Percentiles rank a stretch among this genome's conserved stretches.
phyloP scores from a whole-genome alignment of 2,329 filamentous ascomycete genomes.

The Lachnellula occidentalis region DNA sequence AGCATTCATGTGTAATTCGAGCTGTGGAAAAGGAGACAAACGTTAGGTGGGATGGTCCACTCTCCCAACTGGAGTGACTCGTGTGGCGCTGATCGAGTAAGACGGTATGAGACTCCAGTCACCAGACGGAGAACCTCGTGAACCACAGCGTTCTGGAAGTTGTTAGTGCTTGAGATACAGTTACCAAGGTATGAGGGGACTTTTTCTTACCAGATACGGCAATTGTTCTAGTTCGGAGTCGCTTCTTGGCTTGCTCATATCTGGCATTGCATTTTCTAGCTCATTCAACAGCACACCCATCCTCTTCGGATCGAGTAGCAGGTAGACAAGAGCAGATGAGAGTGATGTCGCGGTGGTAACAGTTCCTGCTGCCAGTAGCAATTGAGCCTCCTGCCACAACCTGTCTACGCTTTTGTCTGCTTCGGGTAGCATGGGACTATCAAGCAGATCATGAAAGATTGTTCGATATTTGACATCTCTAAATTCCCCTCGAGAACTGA shows the following conservation, averaged over 20 bases:
- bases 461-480: slow-evolving; percentile 11
- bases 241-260: slow-evolving; percentile 21
- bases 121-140: slow-evolving; percentile 11
- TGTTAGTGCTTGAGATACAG: neutral
- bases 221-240: slow-evolving; percentile 35
- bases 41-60: slow-evolving; percentile 11
- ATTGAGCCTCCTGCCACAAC: slow-evolving; percentile 36
- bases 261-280: slow-evolving; percentile 23
- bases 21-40: neutral
- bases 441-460: slow-evolving; percentile 25
- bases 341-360: slow-evolving; percentile 35
- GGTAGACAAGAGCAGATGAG: slow-evolving; percentile 26
- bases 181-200: neutral
- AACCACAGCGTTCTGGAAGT: slow-evolving; percentile 3
- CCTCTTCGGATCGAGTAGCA: slow-evolving; percentile 24
- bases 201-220: slow-evolving; percentile 32
- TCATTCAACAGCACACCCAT: slow-evolving; percentile 26
- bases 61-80: slow-evolving; percentile 9
- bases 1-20: neutral
- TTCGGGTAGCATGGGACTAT: slow-evolving; percentile 31
- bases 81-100: slow-evolving; percentile 10
- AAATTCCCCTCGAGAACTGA: slow-evolving; percentile 3
- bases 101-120: slow-evolving; percentile 12
- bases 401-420: slow-evolving; percentile 33
- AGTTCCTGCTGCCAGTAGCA: slow-evolving; percentile 35